phyloP scores from a whole-genome alignment of 2,329 filamentous ascomycete species.

The Pseudodiploospora longispora region DNA sequence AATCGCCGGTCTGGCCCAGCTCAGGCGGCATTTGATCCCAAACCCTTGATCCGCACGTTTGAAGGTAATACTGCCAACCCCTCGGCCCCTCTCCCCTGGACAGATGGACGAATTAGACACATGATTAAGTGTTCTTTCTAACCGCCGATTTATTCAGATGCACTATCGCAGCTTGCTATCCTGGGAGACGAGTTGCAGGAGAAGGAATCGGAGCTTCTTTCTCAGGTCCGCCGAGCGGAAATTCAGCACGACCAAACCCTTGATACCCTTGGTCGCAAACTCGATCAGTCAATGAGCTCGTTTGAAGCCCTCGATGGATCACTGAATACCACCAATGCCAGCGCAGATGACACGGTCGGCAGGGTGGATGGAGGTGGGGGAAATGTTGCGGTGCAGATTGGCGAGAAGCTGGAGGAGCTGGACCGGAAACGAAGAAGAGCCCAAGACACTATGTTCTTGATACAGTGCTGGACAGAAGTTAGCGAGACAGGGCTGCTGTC shows the following conservation, averaged over 20 bases:
- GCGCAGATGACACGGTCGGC: slow-evolving; percentile 23
- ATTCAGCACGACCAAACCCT: slow-evolving; percentile 86
- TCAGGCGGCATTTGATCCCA: slow-evolving; percentile 73
- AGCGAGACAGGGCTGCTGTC: slow-evolving; percentile 81
- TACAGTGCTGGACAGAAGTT: slow-evolving; percentile 95
- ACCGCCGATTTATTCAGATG: slow-evolving; percentile 33
- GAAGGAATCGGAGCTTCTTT: slow-evolving; percentile 83
- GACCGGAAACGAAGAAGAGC: slow-evolving; percentile 86
- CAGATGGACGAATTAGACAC: no score
- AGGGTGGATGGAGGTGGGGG: slow-evolving; percentile 55
- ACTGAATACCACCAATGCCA: slow-evolving; percentile 54
- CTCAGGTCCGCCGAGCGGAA: slow-evolving; percentile 84
- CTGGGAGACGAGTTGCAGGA: slow-evolving; percentile 80
- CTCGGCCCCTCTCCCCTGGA: no score
- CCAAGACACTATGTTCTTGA: slow-evolving; percentile 86
- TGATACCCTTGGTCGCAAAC: slow-evolving; percentile 76
- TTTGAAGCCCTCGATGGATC: slow-evolving; percentile 86
- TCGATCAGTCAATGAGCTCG: slow-evolving; percentile 84
- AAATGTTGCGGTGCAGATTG: slow-evolving; percentile 89
- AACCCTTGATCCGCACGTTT: slow-evolving; percentile 92
- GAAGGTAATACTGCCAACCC: slow-evolving; percentile 46
- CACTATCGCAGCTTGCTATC: slow-evolving; percentile 57
- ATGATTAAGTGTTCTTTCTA: no score
- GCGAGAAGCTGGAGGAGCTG: slow-evolving; percentile 85
- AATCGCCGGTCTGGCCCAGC: slow-evolving; percentile 68